Conservation (phyloP, 441 rosid genomes). For the Isatis lusitanica region DNA sequence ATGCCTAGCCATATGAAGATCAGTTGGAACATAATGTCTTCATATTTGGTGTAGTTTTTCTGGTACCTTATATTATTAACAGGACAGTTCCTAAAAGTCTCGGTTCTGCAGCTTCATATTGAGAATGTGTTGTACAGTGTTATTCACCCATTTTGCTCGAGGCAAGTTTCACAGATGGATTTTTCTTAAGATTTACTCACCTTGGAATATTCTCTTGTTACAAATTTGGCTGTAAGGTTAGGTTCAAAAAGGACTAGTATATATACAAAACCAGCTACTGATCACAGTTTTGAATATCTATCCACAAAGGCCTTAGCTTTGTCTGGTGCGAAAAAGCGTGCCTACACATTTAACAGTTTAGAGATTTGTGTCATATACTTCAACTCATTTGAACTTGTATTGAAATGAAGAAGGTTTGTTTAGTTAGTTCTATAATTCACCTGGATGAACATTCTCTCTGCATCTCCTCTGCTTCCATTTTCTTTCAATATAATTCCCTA, state of each 20-base stretch:
- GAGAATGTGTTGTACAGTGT: constrained; percentile 13
- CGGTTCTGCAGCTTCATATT: not conserved
- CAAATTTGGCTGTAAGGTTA: constrained; percentile 4
- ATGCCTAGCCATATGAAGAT: constrained; percentile 94
- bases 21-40: constrained; percentile 82
- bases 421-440: constrained; percentile 41
- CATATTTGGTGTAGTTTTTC: constrained; percentile 47
- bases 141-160: not conserved
- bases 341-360: constrained; percentile 49
- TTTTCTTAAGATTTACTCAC: not conserved
- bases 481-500: constrained; percentile 91
- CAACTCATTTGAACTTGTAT: not conserved
- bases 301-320: constrained; percentile 84
- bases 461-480: constrained; percentile 79
- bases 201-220: constrained; percentile 2
- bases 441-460: constrained; percentile 98
- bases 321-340: constrained; percentile 89
- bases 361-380: not conserved
- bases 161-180: not conserved
- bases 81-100: not conserved
- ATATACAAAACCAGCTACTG: constrained; percentile 5
- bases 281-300: constrained; percentile 66
- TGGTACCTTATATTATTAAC: not conserved
- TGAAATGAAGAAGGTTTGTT: not conserved
- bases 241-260: constrained; percentile 18